Evolutionary conservation across 805 yeast genomes (phyloP).

Genomic region (Saturnispora sanitii): DNA sequence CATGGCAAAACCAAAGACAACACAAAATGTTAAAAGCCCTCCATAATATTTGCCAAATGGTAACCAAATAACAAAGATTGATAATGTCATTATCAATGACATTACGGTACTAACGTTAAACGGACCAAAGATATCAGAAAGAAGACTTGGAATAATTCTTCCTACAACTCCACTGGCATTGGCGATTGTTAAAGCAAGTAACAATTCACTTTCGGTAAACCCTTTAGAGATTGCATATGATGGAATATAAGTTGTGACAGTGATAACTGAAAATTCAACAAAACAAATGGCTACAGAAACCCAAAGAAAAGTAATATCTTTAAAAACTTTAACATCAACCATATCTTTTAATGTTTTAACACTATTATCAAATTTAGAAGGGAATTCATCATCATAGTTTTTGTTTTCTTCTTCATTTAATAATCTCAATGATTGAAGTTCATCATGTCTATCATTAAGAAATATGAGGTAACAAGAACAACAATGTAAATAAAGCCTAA

Average conservation of each 20-base stretch:
- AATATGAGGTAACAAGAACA: slow-evolving; percentile 21
- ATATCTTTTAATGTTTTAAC: slow-evolving; percentile 15
- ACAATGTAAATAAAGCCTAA: slow-evolving; percentile 33
- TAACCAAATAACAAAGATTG: slow-evolving; percentile 50
- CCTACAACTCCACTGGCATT: slow-evolving; percentile 38
- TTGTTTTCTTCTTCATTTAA: slow-evolving; percentile 6
- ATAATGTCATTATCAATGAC: slow-evolving; percentile 31
- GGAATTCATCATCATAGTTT: slow-evolving; percentile 19
- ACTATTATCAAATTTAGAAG: slow-evolving; percentile 23
- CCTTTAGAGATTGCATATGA: slow-evolving; percentile 47
- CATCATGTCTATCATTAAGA: slow-evolving; percentile 24
- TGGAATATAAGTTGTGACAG: slow-evolving; percentile 44
- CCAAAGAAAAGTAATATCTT: slow-evolving; percentile 33
- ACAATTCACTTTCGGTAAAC: slow-evolving; percentile 31
- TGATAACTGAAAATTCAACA: slow-evolving; percentile 44
- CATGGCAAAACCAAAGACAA: slow-evolving; percentile 46
- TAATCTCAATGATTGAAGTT: slow-evolving; percentile 5
- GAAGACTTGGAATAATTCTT: slow-evolving; percentile 34
- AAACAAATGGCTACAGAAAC: slow-evolving; percentile 34
- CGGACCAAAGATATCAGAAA: slow-evolving; percentile 37
- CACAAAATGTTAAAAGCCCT: slow-evolving; percentile 43
- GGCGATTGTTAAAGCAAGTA: slow-evolving; percentile 34
- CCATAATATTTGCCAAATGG: slow-evolving; percentile 44
- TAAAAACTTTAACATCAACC: slow-evolving; percentile 31
- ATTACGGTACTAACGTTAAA: slow-evolving; percentile 33